A percentile compares a stretch with the other conserved stretches of the same genome.
These are phyloP conservation scores for Pelargonium citronellum DNA, from an alignment of 441 rosid species.

Conservation along the genomic window DNA sequence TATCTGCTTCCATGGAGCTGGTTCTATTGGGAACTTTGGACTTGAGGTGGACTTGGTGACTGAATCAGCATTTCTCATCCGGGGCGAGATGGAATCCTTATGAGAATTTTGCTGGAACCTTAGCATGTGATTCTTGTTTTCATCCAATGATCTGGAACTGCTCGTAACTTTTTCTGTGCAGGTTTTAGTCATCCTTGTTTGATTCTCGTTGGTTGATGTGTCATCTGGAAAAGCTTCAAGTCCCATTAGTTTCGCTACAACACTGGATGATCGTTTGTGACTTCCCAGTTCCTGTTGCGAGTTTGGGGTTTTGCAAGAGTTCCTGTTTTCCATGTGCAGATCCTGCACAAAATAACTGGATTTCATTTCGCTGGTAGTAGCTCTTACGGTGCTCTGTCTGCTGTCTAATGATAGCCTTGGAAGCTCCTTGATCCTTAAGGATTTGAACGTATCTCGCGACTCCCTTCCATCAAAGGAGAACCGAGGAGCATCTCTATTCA, in stretches of 20 bases:
- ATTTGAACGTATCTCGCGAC: slow-evolving; percentile 41
- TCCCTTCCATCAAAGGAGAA: slow-evolving; percentile 85
- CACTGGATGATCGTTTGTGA: slow-evolving; percentile 53
- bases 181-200: slow-evolving; percentile 17
- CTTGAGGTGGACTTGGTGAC: slow-evolving; percentile 39
- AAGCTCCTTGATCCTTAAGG: slow-evolving; percentile 63
- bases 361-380: slow-evolving; percentile 38
- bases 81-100: slow-evolving; percentile 39
- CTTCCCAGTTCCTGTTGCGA: slow-evolving; percentile 48
- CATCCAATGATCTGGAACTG: slow-evolving; percentile 26
- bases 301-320: slow-evolving; percentile 17
- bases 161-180: slow-evolving; percentile 23
- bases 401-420: slow-evolving; percentile 93
- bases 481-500: slow-evolving; percentile 49
- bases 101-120: slow-evolving; percentile 48
- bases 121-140: slow-evolving; percentile 32
- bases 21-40: slow-evolving; percentile 51
- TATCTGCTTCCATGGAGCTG: slow-evolving; percentile 62
- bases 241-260: slow-evolving; percentile 91
- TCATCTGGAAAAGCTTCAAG: slow-evolving; percentile 55
- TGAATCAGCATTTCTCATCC: slow-evolving; percentile 35
- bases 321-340: slow-evolving; percentile 20
- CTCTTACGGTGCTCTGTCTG: slow-evolving; percentile 47
- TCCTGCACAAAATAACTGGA: slow-evolving; percentile 34
- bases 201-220: slow-evolving; percentile 23